phyloP scores from a whole-genome alignment of 2,329 filamentous ascomycete genomes.

The Sporothrix inflata region DNA sequence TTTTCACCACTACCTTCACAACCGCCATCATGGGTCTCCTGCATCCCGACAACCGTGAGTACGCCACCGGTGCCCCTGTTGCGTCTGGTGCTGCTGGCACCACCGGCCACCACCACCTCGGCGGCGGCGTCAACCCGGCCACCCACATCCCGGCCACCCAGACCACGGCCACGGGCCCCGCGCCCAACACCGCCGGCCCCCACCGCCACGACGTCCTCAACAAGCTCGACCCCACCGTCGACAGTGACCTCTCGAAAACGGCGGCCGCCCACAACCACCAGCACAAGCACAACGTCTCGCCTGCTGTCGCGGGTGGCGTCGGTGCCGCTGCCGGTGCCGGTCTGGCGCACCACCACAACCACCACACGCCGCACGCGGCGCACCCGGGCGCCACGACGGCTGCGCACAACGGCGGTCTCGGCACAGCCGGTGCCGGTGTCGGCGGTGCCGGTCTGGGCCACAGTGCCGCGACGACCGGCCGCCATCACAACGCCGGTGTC shows the following conservation, averaged over 20 bases:
- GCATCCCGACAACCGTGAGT: constrained; percentile 26
- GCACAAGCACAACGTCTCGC: constrained; percentile 7
- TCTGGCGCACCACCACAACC: constrained; percentile 24
- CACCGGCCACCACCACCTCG: neutral
- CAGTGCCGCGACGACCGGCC: too few relatives aligned
- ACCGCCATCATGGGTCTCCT: constrained; percentile 27
- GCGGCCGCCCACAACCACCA: neutral
- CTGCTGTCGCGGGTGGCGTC: neutral
- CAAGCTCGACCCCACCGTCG: constrained; percentile 48
- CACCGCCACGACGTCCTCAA: constrained; percentile 48
- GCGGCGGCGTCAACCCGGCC: constrained; percentile 24
- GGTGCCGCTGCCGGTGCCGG: constrained; percentile 14
- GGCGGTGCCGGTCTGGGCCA: neutral
- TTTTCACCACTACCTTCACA: too few relatives aligned
- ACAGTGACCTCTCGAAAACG: constrained; percentile 39
- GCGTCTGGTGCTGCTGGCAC: neutral
- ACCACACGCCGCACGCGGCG: constrained; percentile 5
- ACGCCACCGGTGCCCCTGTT: constrained; percentile 1
- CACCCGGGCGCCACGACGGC: constrained; percentile 12
- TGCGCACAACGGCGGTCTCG: constrained; percentile 37
- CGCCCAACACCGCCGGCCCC: constrained; percentile 48
- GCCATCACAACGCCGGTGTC: neutral
- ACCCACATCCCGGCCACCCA: constrained; percentile 26
- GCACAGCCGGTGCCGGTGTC: constrained; percentile 47
- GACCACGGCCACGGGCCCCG: constrained; percentile 34